These are phyloP conservation scores for Trametes sp. DNA, from an alignment of 1,284 basidiomycete genomes.

Conservation along the genomic window DNA sequence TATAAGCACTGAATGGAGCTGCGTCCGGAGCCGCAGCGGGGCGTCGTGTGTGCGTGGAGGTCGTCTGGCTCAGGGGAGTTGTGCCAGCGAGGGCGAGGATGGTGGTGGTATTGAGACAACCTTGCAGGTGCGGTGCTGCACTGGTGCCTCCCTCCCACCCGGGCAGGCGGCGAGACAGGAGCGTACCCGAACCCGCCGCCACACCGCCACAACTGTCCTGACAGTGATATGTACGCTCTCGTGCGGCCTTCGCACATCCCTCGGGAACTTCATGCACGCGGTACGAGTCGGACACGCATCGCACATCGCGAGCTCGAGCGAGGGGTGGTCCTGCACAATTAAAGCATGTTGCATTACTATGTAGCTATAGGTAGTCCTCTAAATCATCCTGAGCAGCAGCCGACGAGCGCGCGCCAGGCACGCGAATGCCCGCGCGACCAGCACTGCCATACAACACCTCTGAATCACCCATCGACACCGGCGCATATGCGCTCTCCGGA, in stretches of 20 bases:
- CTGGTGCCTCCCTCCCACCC: slow-evolving; percentile 13
- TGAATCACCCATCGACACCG: slow-evolving; percentile 63
- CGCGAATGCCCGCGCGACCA: slow-evolving; percentile 48
- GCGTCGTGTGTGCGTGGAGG: slow-evolving; percentile 31
- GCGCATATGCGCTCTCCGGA: slow-evolving; percentile 53
- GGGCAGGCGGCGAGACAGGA: slow-evolving; percentile 17
- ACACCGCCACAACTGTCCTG: slow-evolving; percentile 24
- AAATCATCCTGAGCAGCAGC: slow-evolving; percentile 36
- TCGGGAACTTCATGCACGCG: too few relatives aligned
- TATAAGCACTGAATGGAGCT: slow-evolving; percentile 19
- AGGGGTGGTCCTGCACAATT: slow-evolving; percentile 20
- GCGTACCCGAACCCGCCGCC: slow-evolving; percentile 17
- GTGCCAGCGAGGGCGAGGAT: slow-evolving; percentile 11
- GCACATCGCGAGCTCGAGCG: neutral
- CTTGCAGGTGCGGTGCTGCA: slow-evolving; percentile 32
- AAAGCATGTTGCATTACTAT: slow-evolving; percentile 29
- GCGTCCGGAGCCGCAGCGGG: slow-evolving; percentile 27
- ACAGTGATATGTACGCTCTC: neutral
- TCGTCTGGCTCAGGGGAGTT: neutral
- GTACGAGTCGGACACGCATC: neutral
- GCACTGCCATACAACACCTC: slow-evolving; percentile 76
- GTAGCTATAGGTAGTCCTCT: slow-evolving; percentile 34
- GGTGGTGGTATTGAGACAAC: slow-evolving; percentile 26
- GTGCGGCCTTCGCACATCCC: neutral
- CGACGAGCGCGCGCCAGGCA: slow-evolving; percentile 36